Evolutionary conservation across 2,329 filamentous ascomycete genomes (phyloP).

Genomic region (Curvularia hawaiiensis): DNA sequence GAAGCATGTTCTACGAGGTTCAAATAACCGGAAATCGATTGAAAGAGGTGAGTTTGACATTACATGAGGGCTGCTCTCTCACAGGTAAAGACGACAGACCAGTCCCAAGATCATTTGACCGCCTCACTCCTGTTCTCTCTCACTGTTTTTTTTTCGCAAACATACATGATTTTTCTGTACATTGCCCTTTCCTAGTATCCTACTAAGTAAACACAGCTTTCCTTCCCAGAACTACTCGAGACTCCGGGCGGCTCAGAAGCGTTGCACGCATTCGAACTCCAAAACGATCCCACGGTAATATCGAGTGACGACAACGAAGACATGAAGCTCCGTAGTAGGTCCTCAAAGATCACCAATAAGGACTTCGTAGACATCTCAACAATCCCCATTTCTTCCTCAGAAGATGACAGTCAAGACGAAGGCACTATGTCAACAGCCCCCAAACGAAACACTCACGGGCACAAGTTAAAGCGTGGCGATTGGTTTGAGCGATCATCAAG

Average conservation of each 20-base stretch:
- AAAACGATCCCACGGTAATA: constrained; percentile 25
- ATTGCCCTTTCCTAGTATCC: background rate
- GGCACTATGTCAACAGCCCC: constrained; percentile 14
- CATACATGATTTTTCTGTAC: background rate
- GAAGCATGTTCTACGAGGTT: constrained; percentile 49
- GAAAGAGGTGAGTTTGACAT: constrained; percentile 48
- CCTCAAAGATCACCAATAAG: constrained; percentile 18
- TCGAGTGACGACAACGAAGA: constrained; percentile 19
- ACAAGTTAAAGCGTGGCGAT: constrained; percentile 9
- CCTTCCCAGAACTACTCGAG: constrained; percentile 51
- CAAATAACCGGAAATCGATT: constrained; percentile 48
- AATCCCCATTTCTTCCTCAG: constrained; percentile 39
- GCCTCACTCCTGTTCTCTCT: background rate
- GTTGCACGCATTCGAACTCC: constrained; percentile 49
- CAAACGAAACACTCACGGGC: constrained; percentile 25
- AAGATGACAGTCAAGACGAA: constrained; percentile 30
- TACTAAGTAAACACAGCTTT: constrained; percentile 46
- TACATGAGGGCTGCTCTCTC: background rate
- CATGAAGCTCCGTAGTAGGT: constrained; percentile 35
- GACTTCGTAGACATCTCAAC: constrained; percentile 40
- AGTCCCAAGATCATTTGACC: constrained; percentile 1
- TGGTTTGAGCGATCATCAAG: constrained; percentile 19
- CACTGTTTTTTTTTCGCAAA: background rate
- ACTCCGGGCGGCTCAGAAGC: constrained; percentile 55
- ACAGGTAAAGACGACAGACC: constrained; percentile 6